Conservation (phyloP, 78 protist genomes). For the Dictyostelium brefeldianum region DNA sequence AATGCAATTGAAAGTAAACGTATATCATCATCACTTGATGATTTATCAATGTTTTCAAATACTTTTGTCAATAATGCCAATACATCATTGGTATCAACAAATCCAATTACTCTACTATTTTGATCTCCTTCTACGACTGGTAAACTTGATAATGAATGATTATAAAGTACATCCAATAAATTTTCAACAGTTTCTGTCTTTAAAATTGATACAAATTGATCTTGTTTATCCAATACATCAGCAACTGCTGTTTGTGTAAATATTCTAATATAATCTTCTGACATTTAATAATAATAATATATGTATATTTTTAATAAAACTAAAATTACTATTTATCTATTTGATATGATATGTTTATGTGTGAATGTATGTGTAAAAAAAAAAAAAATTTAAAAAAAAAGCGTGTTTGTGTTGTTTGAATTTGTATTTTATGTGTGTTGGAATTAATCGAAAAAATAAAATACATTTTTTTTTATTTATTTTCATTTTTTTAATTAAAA, state of each 20-base stretch:
- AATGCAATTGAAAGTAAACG: slow-evolving; percentile 44
- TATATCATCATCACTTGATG: neutral
- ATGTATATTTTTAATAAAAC: neutral
- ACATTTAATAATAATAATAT: neutral
- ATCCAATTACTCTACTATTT: slow-evolving; percentile 55
- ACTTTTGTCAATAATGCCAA: neutral
- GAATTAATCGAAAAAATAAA: too few relatives aligned
- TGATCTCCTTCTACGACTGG: slow-evolving; percentile 27
- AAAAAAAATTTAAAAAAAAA: too few relatives aligned
- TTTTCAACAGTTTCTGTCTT: slow-evolving; percentile 18
- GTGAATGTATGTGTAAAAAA: too few relatives aligned
- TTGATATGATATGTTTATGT: too few relatives aligned
- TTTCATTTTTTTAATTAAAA: neutral
- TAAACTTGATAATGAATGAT: neutral
- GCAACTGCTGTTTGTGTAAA: slow-evolving; percentile 48
- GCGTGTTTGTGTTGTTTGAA: neutral
- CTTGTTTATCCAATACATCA: slow-evolving; percentile 29
- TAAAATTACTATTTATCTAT: too few relatives aligned
- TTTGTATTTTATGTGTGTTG: too few relatives aligned
- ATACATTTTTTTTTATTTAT: neutral
- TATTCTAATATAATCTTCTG: slow-evolving; percentile 37
- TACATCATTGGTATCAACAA: slow-evolving; percentile 66
- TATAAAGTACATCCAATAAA: slow-evolving; percentile 15
- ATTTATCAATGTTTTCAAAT: neutral
- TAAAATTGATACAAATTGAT: slow-evolving; percentile 6